Evolutionary conservation across 345 rosid species (phyloP).

Genomic region (Linum usitatissimum): DNA sequence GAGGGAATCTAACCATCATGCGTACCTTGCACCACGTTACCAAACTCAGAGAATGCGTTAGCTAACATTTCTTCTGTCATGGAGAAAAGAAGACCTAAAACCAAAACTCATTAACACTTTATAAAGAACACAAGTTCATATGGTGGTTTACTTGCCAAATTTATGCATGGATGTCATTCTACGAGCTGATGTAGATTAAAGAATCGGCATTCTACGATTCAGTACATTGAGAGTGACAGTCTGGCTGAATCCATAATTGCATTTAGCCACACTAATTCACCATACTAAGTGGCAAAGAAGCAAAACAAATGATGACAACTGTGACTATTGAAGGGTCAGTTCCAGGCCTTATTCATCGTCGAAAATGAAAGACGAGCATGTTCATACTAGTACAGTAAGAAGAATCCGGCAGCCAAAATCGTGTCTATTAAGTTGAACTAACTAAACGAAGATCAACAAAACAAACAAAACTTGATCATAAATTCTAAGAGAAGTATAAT

Average conservation of each 20-base stretch:
- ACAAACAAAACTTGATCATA: background rate
- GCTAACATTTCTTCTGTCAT: constrained; percentile 15
- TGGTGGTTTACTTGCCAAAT: constrained; percentile 29
- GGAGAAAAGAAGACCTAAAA: background rate
- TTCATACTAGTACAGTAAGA: too few relatives aligned
- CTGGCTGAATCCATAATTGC: too few relatives aligned
- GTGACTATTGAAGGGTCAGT: too few relatives aligned
- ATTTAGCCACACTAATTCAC: too few relatives aligned
- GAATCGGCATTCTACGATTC: too few relatives aligned
- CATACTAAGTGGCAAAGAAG: too few relatives aligned
- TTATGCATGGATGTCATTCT: constrained; percentile 2
- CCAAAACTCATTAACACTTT: background rate
- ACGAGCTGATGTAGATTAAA: background rate
- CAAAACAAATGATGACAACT: too few relatives aligned
- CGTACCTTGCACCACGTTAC: constrained; percentile 41
- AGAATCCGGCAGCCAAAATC: too few relatives aligned
- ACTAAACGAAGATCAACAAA: background rate
- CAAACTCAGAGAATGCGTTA: constrained; percentile 20
- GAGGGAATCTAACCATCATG: background rate
- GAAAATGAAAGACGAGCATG: too few relatives aligned
- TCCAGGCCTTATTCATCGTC: too few relatives aligned
- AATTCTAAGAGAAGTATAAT: background rate
- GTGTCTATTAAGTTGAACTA: too few relatives aligned
- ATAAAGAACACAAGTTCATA: constrained; percentile 28
- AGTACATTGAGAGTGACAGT: too few relatives aligned